A percentile compares a stretch with the other conserved stretches of the same genome.
Evolutionary conservation across 1,139 yeast genomes (phyloP).

Genomic region (Lodderomyces pseudojiufengensis): DNA sequence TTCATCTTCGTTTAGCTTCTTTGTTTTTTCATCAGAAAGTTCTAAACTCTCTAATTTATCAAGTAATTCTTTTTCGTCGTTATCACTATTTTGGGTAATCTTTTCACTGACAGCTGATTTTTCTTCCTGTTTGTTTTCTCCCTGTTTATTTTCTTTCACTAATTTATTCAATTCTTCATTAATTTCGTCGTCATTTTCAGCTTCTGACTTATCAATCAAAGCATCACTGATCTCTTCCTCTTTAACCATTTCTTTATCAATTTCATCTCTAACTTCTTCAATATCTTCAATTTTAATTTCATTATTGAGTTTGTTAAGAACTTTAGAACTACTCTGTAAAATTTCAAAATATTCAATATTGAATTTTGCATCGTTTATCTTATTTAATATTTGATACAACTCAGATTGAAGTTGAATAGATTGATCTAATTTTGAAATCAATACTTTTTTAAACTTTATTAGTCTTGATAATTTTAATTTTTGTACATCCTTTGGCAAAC

Average conservation of each 20-base stretch:
- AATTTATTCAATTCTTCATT: slow-evolving; percentile 3
- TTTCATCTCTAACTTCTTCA: slow-evolving; percentile 34
- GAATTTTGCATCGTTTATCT: slow-evolving; percentile 47
- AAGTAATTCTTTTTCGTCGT: slow-evolving; percentile 7
- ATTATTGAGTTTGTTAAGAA: slow-evolving; percentile 31
- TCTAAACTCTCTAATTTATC: slow-evolving; percentile 12
- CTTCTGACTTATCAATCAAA: slow-evolving; percentile 21
- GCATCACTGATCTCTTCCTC: slow-evolving; percentile 34
- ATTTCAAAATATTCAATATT: slow-evolving; percentile 38
- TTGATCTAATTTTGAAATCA: slow-evolving; percentile 28
- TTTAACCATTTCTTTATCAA: slow-evolving; percentile 37
- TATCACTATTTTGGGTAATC: not conserved
- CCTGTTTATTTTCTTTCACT: slow-evolving; percentile 4
- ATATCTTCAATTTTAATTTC: slow-evolving; percentile 28
- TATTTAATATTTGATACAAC: slow-evolving; percentile 33
- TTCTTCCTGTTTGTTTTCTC: not conserved
- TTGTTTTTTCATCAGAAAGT: slow-evolving; percentile 4
- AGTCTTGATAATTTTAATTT: slow-evolving; percentile 9
- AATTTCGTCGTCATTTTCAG: slow-evolving; percentile 35
- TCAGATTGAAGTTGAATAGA: slow-evolving; percentile 33
- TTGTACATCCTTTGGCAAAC: slow-evolving; percentile 12
- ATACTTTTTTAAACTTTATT: slow-evolving; percentile 15
- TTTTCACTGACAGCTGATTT: not conserved
- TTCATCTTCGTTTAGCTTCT: not conserved
- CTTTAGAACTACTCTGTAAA: slow-evolving; percentile 32